A percentile compares a stretch with the other conserved stretches of the same genome.
phyloP scores from a whole-genome alignment of 805 yeast species.

The Lachancea kluyveri region DNA sequence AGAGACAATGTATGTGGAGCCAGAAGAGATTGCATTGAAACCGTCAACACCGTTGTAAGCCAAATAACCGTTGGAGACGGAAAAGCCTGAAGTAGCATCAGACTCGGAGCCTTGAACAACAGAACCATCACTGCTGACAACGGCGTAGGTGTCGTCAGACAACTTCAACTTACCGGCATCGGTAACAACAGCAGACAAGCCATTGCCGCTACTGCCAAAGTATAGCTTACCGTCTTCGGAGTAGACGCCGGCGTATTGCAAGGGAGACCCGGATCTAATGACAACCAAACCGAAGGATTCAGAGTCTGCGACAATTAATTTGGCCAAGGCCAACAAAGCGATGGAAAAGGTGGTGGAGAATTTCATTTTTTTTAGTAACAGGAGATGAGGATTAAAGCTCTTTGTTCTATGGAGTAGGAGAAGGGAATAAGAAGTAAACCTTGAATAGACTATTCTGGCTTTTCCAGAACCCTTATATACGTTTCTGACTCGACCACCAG shows the following conservation, averaged over 20 bases:
- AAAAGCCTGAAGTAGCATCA: slow-evolving; percentile 32
- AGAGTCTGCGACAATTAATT: slow-evolving; percentile 31
- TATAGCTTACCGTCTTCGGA: slow-evolving; percentile 15
- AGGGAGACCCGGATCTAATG: slow-evolving; percentile 32
- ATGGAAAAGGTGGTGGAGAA: slow-evolving; percentile 20
- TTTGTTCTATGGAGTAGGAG: too few relatives aligned
- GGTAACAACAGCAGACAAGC: slow-evolving; percentile 22
- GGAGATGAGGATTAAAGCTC: too few relatives aligned
- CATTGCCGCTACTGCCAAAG: slow-evolving; percentile 12
- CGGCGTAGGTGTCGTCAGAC: slow-evolving; percentile 27
- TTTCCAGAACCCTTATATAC: too few relatives aligned
- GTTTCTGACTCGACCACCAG: too few relatives aligned
- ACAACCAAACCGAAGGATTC: slow-evolving; percentile 31
- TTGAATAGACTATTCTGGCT: too few relatives aligned
- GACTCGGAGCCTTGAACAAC: slow-evolving; percentile 18
- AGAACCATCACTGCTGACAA: slow-evolving; percentile 21
- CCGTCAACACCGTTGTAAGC: slow-evolving; percentile 29
- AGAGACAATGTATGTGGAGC: slow-evolving; percentile 19
- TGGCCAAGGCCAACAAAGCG: slow-evolving; percentile 23
- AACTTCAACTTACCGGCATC: slow-evolving; percentile 31
- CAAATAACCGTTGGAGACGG: slow-evolving; percentile 35
- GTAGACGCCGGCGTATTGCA: slow-evolving; percentile 28
- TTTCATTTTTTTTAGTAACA: slow-evolving; percentile 21
- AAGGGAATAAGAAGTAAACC: too few relatives aligned
- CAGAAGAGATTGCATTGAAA: slow-evolving; percentile 36